Percentiles rank a stretch among this genome's conserved stretches.
Conservation (phyloP, 306 rosid species). For the Carpinus viminea region DNA sequence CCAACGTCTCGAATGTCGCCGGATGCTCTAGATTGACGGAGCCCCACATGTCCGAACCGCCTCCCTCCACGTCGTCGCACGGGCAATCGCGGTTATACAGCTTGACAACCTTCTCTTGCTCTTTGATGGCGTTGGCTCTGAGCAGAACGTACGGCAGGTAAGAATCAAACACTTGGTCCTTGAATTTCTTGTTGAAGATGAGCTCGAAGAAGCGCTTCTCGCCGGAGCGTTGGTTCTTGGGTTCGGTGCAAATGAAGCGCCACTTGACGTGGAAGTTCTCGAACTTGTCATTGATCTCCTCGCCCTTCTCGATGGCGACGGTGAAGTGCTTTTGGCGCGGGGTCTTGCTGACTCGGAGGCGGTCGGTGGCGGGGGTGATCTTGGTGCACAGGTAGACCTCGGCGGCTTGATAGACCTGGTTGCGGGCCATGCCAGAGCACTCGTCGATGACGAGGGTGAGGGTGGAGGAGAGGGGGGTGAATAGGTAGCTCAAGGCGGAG, state of each 20-base stretch:
- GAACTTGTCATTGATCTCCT: too few species aligned
- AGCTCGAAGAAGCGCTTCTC: background rate
- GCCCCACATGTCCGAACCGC: background rate
- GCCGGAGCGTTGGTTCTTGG: too few species aligned
- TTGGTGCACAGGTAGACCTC: conserved; percentile 32
- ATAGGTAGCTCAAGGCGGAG: conserved; percentile 23
- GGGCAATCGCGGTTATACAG: background rate
- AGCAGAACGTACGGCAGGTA: background rate
- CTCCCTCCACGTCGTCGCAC: background rate
- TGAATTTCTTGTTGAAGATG: background rate
- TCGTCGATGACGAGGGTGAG: conserved; percentile 39
- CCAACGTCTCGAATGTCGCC: background rate
- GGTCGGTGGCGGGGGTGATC: too few species aligned
- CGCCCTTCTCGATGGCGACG: too few species aligned
- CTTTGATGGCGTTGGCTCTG: background rate
- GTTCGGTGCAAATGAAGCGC: too few species aligned
- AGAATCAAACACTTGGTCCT: background rate
- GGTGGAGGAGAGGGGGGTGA: conserved; percentile 28
- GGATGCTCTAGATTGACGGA: background rate
- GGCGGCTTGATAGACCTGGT: conserved; percentile 45
- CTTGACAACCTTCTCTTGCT: background rate
- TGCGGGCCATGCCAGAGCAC: conserved; percentile 21
- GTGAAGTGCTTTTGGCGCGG: too few species aligned
- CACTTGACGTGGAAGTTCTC: too few species aligned
- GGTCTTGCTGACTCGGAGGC: too few species aligned